phyloP scores from a whole-genome alignment of 768 basidiomycete genomes.

The Termitomyces sp. region DNA sequence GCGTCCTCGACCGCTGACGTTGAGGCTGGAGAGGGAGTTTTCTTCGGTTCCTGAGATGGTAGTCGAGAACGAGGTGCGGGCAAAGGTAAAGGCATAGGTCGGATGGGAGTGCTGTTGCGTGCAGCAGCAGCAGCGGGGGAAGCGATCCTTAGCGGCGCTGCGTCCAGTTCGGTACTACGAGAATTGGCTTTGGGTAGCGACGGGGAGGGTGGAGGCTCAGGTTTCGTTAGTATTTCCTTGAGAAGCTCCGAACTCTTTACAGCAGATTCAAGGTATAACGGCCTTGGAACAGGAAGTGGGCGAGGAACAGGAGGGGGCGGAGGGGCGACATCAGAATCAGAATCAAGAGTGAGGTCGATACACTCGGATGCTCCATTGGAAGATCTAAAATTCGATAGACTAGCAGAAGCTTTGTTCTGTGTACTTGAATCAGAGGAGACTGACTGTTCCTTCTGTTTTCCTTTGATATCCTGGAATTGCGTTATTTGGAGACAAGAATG shows the following conservation, averaged over 20 bases:
- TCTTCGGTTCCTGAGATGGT: background rate
- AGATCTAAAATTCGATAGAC: background rate
- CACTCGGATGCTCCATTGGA: background rate
- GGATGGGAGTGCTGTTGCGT: background rate
- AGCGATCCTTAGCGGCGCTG: background rate
- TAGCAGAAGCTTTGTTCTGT: background rate
- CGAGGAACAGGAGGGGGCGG: background rate
- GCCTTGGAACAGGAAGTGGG: conserved; percentile 1
- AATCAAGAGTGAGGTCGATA: conserved; percentile 14
- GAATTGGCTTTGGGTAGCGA: background rate
- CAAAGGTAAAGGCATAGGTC: conserved; percentile 16
- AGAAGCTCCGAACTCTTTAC: background rate
- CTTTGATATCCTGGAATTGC: background rate
- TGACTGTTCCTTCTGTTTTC: background rate
- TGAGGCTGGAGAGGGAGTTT: conserved; percentile 1
- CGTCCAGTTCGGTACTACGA: background rate
- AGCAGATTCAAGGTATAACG: background rate
- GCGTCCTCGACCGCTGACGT: background rate
- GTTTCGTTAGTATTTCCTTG: background rate
- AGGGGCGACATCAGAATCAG: conserved; percentile 6
- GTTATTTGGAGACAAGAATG: background rate
- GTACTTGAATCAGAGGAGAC: background rate
- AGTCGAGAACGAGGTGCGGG: conserved; percentile 14
- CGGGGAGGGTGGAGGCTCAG: background rate
- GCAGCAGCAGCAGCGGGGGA: background rate